phyloP scores from a whole-genome alignment of 495 filamentous ascomycete genomes.

The Oidiodendron maius region DNA sequence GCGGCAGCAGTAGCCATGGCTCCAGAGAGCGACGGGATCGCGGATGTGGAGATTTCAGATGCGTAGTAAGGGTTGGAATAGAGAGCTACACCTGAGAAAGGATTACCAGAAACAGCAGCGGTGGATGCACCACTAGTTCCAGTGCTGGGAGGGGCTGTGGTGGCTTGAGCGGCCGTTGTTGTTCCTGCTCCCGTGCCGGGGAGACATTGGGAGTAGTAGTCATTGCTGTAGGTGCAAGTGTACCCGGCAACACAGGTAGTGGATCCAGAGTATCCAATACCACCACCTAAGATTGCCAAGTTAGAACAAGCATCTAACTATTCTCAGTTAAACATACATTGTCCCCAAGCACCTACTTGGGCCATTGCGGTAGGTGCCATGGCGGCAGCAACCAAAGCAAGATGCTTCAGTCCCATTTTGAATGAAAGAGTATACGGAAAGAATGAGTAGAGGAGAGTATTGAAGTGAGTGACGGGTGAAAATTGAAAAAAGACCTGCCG shows the following conservation, averaged over 20 bases:
- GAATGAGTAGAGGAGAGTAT: neutral
- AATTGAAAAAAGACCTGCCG: neutral
- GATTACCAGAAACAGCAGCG: conserved; percentile 34
- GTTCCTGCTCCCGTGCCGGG: too few species aligned
- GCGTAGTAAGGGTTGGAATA: conserved; percentile 51
- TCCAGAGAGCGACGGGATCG: conserved; percentile 40
- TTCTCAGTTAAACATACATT: conserved; percentile 4
- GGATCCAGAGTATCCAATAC: conserved; percentile 13
- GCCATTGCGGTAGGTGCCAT: conserved; percentile 1
- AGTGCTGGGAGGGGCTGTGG: conserved; percentile 11
- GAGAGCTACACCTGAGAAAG: conserved; percentile 40
- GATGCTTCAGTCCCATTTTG: conserved; percentile 9
- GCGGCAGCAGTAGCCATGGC: conserved; percentile 31
- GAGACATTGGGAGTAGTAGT: conserved; percentile 31
- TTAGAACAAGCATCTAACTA: neutral
- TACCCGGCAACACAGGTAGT: conserved; percentile 23
- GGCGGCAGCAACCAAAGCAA: conserved; percentile 3
- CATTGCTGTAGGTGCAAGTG: conserved; percentile 20
- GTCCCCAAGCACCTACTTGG: conserved; percentile 4
- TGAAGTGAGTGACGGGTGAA: neutral
- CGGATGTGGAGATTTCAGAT: conserved; percentile 41
- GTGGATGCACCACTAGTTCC: conserved; percentile 17
- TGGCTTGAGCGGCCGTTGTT: neutral
- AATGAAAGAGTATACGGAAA: neutral
- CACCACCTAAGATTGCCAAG: conserved; percentile 6